Evolutionary conservation across 495 filamentous ascomycete species (phyloP).

Genomic region (Hamigera avellanea): DNA sequence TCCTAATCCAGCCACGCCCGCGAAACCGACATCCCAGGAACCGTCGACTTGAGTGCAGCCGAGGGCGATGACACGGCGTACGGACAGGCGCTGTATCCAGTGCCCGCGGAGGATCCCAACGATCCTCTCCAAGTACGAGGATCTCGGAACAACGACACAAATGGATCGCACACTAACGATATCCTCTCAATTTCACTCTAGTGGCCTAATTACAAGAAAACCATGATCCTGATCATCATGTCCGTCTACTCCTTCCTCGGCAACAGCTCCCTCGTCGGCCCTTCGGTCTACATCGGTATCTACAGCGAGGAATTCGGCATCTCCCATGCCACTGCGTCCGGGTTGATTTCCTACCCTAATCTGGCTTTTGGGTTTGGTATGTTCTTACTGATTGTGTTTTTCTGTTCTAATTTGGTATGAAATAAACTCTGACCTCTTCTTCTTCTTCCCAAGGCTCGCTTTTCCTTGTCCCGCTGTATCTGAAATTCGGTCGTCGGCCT

Average conservation of each 20-base stretch:
- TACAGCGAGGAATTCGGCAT: conserved; percentile 44
- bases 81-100: conserved; percentile 51
- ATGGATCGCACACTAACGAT: too few species aligned
- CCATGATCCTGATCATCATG: conserved; percentile 45
- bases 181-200: too few species aligned
- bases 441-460: conserved; percentile 30
- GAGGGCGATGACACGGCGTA: conserved; percentile 52
- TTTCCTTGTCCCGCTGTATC: conserved; percentile 45
- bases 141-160: too few species aligned
- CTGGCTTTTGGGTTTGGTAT: conserved; percentile 50
- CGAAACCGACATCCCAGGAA: conserved; percentile 46
- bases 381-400: not conserved
- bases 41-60: conserved; percentile 39
- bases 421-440: too few species aligned
- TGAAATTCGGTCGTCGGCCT: conserved; percentile 45
- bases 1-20: conserved; percentile 44
- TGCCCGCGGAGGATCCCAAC: conserved; percentile 52
- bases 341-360: conserved; percentile 50
- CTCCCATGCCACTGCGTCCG: conserved; percentile 36
- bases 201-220: conserved; percentile 50
- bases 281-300: conserved; percentile 48
- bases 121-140: conserved; percentile 43
- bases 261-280: conserved; percentile 45
- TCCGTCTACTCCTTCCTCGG: conserved; percentile 51
- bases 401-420: conserved; percentile 5